Evolutionary conservation across 1,284 basidiomycete genomes (phyloP), one percentile per base, ranked within the genome.

Genomic region (Macrocybe sp.): DNA sequence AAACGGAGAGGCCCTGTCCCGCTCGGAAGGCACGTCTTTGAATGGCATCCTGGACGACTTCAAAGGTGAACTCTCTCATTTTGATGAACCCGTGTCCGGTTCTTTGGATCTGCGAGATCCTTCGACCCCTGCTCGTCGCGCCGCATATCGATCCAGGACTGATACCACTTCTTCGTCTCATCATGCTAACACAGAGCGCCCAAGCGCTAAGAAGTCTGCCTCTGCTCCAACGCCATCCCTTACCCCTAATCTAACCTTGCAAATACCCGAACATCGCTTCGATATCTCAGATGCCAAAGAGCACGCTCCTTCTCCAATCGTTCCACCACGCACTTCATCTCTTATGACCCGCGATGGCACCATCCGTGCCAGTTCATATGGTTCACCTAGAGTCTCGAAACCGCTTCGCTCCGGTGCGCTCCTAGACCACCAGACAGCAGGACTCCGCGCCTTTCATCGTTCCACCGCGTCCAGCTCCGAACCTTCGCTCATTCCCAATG

Each of bases 401-500:
- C 69, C 16, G 52, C 70, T 44, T 59, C 65, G 58, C 68, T 60
- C 60, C 70, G 61, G 55, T 64, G 68, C 66, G 54, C 73, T 64
- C 37, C 62, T 63, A 37, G 54, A 45, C 47, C 58, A 41, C 44
- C 56, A 44, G 37, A 61, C 67, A 10, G 65, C 70, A 41, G 74
- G 74, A 42, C 69, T 86, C 41, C 76, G 78, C 8, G 76, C 79
- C 28, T 74, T 83, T 45, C 82, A 83, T 59, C 80, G 81, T 34
- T 81, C 83, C 31, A 78, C 76, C 6, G 85, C 85, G 38, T 89
- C 85, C 45, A 83, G 76, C 51, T 90, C 87, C 35, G 86, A 90
- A 63, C 86, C 88, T 4, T 89, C 86, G 6, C 71, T 89, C 37
- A 62, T 89, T 46, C 71, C 81, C 14, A 64, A 61, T 34, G 66